Base-by-base conservation (phyloP, 2,329 filamentous ascomycete genomes). In the Rhynchosporium secalis region DNA sequence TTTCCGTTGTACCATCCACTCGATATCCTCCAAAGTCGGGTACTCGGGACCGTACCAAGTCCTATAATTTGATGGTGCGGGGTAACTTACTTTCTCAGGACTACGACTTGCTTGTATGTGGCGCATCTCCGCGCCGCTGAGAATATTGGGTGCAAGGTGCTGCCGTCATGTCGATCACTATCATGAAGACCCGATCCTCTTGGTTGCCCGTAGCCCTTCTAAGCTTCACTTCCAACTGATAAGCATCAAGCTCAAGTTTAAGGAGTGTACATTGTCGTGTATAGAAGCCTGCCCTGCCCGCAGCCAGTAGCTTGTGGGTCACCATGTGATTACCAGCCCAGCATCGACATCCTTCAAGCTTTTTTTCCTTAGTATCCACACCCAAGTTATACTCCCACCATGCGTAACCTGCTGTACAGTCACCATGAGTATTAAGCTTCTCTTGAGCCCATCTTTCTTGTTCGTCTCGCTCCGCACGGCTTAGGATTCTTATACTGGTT, bases 301-400 rank as follows among this genome's bases (percentile, higher is more conserved):
- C 56, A 3, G 45, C 46, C 3, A 58, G n/a, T 4, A 58, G 38
- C 15, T 41, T 36, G 28, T 51, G 45, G 8, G 56, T 29, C 3
- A 58, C 56, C 7, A 49, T 2, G 15, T 58, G 46, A 4, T 28
- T 36, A 5, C 56, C 56, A 9, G 33, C 45, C 13, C 26, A 41
- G 40, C 56, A 58, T 2, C 56, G 56, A 51, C 51, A 58, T 8
- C 46, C 26, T 13, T 36, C 33, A 46, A 46, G 43, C 36, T 20
- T 55, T 46, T 15, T 46, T n/a, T 4, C 38, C 28, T 41, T 31
- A n/a, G 20, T 51, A 9, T 47, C 20, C 5, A 45, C 38, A 4
- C 41, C 55, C 6, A 31, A 10, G 9, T 57, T 45, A 15, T 57
- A 57, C 31, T 43, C 41, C 55, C 40, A 45, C 41, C 55, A 57